Percentiles rank a stretch among this genome's conserved stretches.
phyloP scores from a whole-genome alignment of 139 green algal species.

The Coelastrella sp. region DNA sequence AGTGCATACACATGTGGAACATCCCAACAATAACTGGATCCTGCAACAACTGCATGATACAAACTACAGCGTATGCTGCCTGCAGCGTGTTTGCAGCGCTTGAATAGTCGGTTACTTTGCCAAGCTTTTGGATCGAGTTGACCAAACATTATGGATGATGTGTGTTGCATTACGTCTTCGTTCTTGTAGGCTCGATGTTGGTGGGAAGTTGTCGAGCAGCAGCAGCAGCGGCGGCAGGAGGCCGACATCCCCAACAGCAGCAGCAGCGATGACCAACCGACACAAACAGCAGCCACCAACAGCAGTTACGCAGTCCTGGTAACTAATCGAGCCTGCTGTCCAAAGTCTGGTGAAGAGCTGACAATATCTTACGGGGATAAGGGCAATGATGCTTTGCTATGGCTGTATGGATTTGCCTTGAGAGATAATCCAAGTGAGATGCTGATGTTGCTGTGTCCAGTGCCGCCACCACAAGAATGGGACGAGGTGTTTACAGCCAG shows the following conservation, averaged over 20 bases:
- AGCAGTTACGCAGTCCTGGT: neutral
- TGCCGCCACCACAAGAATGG: constrained; percentile 66
- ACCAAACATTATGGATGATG: neutral
- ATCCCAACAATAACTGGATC: too few relatives aligned
- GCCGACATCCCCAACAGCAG: neutral
- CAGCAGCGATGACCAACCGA: neutral
- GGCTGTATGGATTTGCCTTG: constrained; percentile 86
- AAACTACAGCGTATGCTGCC: too few relatives aligned
- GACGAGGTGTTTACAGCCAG: constrained; percentile 60
- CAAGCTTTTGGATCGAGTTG: too few relatives aligned
- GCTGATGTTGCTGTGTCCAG: constrained; percentile 79
- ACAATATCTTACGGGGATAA: constrained; percentile 72
- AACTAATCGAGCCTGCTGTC: neutral
- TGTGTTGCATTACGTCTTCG: neutral
- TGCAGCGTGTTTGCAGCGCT: too few relatives aligned
- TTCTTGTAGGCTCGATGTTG: constrained; percentile 30
- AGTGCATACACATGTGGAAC: too few relatives aligned
- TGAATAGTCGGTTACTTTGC: too few relatives aligned
- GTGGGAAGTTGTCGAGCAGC: constrained; percentile 30
- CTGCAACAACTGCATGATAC: too few relatives aligned
- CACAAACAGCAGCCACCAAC: constrained; percentile 36
- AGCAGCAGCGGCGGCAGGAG: constrained; percentile 42
- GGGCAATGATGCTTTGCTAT: constrained; percentile 89
- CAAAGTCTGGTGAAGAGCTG: constrained; percentile 68
- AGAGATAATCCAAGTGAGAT: constrained; percentile 75